A percentile compares a stretch with the other conserved stretches of the same genome.
These are phyloP conservation scores for Radiomyces spectabilis DNA, from an alignment of 192 early-diverging fungal species.

Conservation along the genomic window DNA sequence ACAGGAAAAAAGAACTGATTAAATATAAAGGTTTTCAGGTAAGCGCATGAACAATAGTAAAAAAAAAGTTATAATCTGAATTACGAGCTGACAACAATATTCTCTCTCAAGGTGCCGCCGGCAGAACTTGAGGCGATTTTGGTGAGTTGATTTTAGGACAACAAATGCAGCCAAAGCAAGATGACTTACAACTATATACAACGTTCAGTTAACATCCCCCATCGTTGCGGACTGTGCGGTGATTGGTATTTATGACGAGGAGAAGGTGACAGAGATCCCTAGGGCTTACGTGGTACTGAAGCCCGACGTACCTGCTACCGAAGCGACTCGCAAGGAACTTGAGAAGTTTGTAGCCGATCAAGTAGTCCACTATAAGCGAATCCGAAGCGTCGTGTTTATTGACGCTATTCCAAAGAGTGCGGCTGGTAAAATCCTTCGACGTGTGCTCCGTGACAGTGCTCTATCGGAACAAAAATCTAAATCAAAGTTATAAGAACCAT, in stretches of 20 bases:
- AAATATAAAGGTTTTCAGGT: slow-evolving; percentile 78
- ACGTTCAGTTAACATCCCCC: slow-evolving; percentile 58
- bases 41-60: neutral
- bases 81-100: neutral
- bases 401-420: slow-evolving; percentile 69
- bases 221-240: slow-evolving; percentile 63
- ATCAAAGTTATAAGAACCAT: too few relatives aligned
- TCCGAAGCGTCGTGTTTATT: slow-evolving; percentile 75
- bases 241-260: slow-evolving; percentile 54
- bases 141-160: neutral
- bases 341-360: slow-evolving; percentile 49
- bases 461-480: too few relatives aligned
- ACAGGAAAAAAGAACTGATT: slow-evolving; percentile 78
- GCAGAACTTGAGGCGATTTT: slow-evolving; percentile 72
- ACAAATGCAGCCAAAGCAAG: neutral
- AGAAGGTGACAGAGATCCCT: slow-evolving; percentile 70
- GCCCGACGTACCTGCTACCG: slow-evolving; percentile 10
- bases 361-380: slow-evolving; percentile 65
- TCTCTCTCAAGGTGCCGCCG: slow-evolving; percentile 59
- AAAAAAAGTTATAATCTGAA: neutral
- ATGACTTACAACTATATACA: neutral
- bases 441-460: slow-evolving; percentile 9
- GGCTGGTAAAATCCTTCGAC: slow-evolving; percentile 79
- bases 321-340: slow-evolving; percentile 33
- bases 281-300: slow-evolving; percentile 67